Evolutionary conservation across 768 basidiomycete species (phyloP), one percentile per base, ranked within the genome.

Genomic region (Sporobolomyces roseus): DNA sequence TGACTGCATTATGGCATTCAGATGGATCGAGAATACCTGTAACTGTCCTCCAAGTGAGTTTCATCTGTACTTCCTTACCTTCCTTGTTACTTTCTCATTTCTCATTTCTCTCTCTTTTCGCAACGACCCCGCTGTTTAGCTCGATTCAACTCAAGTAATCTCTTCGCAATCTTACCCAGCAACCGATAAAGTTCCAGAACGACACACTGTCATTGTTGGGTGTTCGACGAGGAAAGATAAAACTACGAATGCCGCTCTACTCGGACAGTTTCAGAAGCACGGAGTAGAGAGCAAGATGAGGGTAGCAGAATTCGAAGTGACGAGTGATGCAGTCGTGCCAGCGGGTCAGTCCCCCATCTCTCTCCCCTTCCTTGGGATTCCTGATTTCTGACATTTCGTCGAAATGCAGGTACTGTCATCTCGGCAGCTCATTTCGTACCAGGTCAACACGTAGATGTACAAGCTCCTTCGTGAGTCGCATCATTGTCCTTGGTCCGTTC

Each of bases 391-490:
- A 32, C 25, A 25, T 41, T 17, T 48, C 45, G 35, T 14, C 29
- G 17, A 59, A 46, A 17, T 25, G 48, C 69, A 93, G 92, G 94
- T 35, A 93, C 93, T 0, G 88, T 86, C 17, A 76, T 99, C 45
- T 92, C 89, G 53, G 91, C 93, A 0, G 83, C 89, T 49, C 96
- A 99, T 78, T 98, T 94, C 75, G 96, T 98, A 12, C 96, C 96
- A 0, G 96, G 96, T 0, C 96, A 99, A 78, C 91, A 83, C 76
- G 91, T 98, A 17, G 94, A 98, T 78, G 89, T 93, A 9, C 83
- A 89, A 69, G 89, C 89, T 10, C 89, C 88, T 72, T 91, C 90
- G 94, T 98, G 76, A 74, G 90, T 84, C n/a, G 38, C 49, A 25
- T 27, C 19, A 29, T n/a, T n/a, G n/a, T n/a, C n/a, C n/a, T n/a